phyloP scores from a whole-genome alignment of 106 monocot species.

The Dendrobium nobile region DNA sequence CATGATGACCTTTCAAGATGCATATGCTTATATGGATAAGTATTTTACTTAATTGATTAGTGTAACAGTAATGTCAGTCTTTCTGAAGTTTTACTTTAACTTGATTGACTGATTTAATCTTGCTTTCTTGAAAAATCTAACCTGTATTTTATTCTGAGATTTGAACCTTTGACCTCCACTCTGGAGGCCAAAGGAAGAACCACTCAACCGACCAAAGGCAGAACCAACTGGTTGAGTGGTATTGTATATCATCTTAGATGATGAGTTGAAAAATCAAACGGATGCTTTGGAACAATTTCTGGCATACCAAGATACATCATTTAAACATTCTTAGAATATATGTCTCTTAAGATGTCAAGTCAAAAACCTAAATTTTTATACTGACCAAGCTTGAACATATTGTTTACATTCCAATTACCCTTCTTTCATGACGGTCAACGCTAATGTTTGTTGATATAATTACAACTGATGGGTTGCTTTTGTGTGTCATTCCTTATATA shows the following conservation, averaged over 20 bases:
- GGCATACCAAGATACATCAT: neutral
- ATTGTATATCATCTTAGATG: neutral
- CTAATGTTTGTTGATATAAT: neutral
- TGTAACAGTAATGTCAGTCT: neutral
- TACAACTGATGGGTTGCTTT: neutral
- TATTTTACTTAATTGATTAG: neutral
- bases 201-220: neutral
- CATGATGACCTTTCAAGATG: neutral
- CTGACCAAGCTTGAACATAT: neutral
- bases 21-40: neutral
- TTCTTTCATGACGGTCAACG: conserved; percentile 2
- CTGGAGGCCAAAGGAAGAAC: neutral
- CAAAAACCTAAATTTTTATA: neutral
- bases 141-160: neutral
- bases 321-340: neutral
- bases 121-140: neutral
- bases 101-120: neutral
- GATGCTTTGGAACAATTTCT: neutral
- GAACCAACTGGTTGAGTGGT: neutral
- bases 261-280: neutral
- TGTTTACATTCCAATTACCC: neutral
- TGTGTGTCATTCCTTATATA: neutral
- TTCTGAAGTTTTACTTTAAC: neutral
- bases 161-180: neutral
- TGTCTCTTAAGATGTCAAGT: neutral